These are phyloP conservation scores for Tylopilus vinaceipallidus DNA, from an alignment of 768 basidiomycete genomes.

Conservation along the genomic window DNA sequence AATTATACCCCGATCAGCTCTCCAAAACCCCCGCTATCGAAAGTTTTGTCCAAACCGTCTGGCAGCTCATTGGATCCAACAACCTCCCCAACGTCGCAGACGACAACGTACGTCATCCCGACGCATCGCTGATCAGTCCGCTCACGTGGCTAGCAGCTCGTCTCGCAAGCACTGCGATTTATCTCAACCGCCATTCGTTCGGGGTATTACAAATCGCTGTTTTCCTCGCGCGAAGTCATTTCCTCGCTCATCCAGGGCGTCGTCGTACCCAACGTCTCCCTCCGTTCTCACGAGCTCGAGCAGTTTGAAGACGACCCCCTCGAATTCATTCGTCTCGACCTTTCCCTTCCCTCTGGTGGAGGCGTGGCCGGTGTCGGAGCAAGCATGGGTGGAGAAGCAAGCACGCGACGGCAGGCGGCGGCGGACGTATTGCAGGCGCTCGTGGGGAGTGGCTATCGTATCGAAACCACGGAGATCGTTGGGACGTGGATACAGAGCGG, in stretches of 20 bases:
- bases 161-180: constrained; percentile 88
- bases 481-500: constrained; percentile 80
- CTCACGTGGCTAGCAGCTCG: too few relatives aligned
- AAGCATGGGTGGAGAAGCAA: constrained; percentile 52
- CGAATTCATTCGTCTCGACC: constrained; percentile 88
- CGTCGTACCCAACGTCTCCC: constrained; percentile 87
- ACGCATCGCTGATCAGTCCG: too few relatives aligned
- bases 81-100: constrained; percentile 68
- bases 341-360: constrained; percentile 57
- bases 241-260: constrained; percentile 84
- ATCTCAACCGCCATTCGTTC: constrained; percentile 91
- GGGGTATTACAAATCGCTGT: constrained; percentile 76
- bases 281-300: constrained; percentile 88
- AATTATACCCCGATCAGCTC: constrained; percentile 79
- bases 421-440: constrained; percentile 94
- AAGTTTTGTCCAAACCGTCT: constrained; percentile 83
- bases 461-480: constrained; percentile 85
- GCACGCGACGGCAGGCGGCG: constrained; percentile 89
- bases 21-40: constrained; percentile 60
- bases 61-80: constrained; percentile 75
- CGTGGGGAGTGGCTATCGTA: constrained; percentile 75
- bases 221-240: constrained; percentile 80
- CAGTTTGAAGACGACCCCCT: constrained; percentile 97
- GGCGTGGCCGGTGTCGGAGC: constrained; percentile 38
- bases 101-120: constrained; percentile 70